phyloP scores from a whole-genome alignment of 306 rosid genomes.

The Trifolium repens region DNA sequence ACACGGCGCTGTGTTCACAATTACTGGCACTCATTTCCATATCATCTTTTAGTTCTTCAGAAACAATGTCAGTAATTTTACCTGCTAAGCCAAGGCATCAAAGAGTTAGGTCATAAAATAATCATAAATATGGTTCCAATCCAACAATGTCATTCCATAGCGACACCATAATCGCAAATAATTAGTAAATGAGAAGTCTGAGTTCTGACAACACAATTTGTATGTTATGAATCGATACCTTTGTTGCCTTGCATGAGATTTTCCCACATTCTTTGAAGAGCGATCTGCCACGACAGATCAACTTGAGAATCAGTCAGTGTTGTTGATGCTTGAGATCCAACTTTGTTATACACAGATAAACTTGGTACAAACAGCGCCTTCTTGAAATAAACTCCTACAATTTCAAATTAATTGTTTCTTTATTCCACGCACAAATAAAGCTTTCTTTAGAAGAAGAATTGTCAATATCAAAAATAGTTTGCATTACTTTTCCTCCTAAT shows the following conservation, averaged over 20 bases:
- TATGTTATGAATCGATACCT: constrained; percentile 52
- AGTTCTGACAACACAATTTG: constrained; percentile 4
- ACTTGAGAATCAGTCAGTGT: constrained; percentile 55
- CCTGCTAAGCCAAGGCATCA: constrained; percentile 44
- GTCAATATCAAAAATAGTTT: neutral
- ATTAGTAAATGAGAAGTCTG: neutral
- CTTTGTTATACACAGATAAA: constrained; percentile 70
- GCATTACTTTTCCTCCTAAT: neutral
- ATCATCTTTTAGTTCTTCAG: constrained; percentile 71
- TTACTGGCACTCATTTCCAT: constrained; percentile 58
- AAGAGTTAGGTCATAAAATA: constrained; percentile 17
- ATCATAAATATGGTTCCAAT: neutral
- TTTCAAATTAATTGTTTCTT: constrained; percentile 32
- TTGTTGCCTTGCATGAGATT: constrained; percentile 68
- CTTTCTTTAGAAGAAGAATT: constrained; percentile 16
- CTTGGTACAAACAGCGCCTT: constrained; percentile 93
- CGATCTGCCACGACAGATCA: constrained; percentile 90
- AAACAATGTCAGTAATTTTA: constrained; percentile 43
- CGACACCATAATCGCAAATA: constrained; percentile 13
- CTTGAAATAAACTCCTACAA: constrained; percentile 85
- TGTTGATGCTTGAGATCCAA: constrained; percentile 68
- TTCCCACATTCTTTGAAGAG: constrained; percentile 88
- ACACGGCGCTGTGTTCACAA: constrained; percentile 79
- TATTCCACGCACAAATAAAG: constrained; percentile 1
- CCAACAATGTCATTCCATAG: neutral